phyloP scores from a whole-genome alignment of 768 basidiomycete genomes.

The Hygrocybe punicea region DNA sequence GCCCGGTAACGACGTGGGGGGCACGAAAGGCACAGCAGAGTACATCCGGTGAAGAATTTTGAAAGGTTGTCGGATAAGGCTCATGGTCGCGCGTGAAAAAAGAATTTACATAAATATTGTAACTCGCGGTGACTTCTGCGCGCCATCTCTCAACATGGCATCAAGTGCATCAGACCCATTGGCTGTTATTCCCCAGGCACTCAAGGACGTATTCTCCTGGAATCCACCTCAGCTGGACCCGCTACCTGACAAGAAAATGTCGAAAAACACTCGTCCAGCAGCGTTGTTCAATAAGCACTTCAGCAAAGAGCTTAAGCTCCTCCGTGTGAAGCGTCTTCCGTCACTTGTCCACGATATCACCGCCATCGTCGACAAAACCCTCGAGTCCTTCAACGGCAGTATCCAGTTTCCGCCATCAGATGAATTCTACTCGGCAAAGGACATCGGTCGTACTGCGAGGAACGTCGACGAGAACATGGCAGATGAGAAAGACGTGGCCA shows the following conservation, averaged over 20 bases:
- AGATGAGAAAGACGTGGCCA: conserved; percentile 1
- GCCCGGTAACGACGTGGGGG: conserved; percentile 8
- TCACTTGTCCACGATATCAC: neutral
- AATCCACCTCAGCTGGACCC: neutral
- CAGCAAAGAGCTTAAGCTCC: conserved; percentile 1
- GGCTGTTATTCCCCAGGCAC: neutral
- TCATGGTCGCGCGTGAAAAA: conserved; percentile 6
- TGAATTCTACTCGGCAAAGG: neutral
- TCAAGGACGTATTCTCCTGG: neutral
- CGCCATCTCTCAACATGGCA: conserved; percentile 4
- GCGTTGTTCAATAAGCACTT: neutral
- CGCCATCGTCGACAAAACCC: neutral
- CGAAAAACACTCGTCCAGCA: neutral
- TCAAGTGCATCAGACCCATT: neutral
- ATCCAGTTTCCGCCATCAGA: conserved; percentile 1
- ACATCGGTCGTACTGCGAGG: neutral
- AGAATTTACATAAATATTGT: no score
- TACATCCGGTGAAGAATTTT: neutral
- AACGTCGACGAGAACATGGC: neutral
- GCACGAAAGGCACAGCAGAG: conserved; percentile 8
- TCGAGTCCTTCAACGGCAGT: neutral
- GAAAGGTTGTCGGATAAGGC: conserved; percentile 5
- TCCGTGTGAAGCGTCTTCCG: conserved; percentile 4
- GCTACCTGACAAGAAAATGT: conserved; percentile 4
- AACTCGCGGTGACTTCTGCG: no score